Percentiles rank a stretch among this genome's conserved stretches.
Conservation (phyloP, 2,329 filamentous ascomycete genomes). For the Fusarium keratoplasticum region DNA sequence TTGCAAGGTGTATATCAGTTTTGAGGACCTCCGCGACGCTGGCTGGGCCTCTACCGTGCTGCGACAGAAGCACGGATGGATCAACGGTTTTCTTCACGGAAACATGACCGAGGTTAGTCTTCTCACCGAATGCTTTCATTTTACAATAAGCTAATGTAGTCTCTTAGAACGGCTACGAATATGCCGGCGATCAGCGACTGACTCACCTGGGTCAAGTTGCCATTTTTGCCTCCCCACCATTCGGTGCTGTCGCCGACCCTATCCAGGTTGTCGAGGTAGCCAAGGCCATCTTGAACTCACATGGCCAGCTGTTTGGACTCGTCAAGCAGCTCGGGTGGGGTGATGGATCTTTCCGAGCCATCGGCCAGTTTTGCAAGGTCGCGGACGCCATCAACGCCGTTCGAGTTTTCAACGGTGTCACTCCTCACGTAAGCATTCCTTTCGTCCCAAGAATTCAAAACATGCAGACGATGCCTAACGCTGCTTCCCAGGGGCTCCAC, state of each 20-base stretch:
- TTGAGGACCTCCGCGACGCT: constrained; percentile 71
- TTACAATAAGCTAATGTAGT: background rate
- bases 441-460: background rate
- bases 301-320: constrained; percentile 66
- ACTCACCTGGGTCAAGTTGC: constrained; percentile 45
- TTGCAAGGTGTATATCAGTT: constrained; percentile 64
- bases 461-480: background rate
- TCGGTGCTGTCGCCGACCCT: constrained; percentile 31
- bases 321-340: constrained; percentile 55
- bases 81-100: constrained; percentile 41
- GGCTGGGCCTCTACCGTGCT: constrained; percentile 61
- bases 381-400: constrained; percentile 56
- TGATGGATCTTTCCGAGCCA: constrained; percentile 58
- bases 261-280: constrained; percentile 52
- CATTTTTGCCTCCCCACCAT: constrained; percentile 40
- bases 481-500: constrained; percentile 35
- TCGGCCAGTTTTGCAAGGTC: constrained; percentile 66
- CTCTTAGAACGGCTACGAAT: constrained; percentile 11
- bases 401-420: constrained; percentile 47
- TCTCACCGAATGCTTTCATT: background rate
- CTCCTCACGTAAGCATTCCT: constrained; percentile 41
- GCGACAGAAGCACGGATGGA: constrained; percentile 58
- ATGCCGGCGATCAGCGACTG: constrained; percentile 13
- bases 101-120: constrained; percentile 23
- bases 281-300: constrained; percentile 53